These are phyloP conservation scores for Aphanocladium album DNA, from an alignment of 2,329 filamentous ascomycete species.

Conservation along the genomic window DNA sequence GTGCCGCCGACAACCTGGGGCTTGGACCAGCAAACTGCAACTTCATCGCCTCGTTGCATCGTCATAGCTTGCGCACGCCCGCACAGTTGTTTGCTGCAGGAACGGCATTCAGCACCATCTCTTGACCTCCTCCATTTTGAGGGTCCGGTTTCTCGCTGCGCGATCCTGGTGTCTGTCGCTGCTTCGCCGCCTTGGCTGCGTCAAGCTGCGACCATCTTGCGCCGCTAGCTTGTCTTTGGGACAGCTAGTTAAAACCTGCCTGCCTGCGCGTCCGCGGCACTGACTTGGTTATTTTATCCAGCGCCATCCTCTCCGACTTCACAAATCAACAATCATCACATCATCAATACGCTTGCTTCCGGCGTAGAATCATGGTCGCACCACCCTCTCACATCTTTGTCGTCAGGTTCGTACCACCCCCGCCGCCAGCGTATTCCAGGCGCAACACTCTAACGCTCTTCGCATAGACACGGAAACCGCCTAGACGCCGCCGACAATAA, in stretches of 20 bases:
- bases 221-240: background rate
- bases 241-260: background rate
- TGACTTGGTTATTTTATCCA: background rate
- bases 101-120: background rate
- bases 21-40: background rate
- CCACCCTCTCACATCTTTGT: slow-evolving; percentile 41
- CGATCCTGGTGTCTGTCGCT: background rate
- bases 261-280: background rate
- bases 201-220: background rate
- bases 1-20: background rate
- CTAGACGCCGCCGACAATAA: slow-evolving; percentile 91
- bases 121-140: background rate
- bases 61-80: background rate
- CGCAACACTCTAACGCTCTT: background rate
- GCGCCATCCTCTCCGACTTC: background rate
- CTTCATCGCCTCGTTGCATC: background rate
- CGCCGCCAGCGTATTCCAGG: slow-evolving; percentile 8
- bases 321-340: background rate
- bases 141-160: background rate
- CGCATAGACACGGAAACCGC: slow-evolving; percentile 74
- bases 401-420: slow-evolving; percentile 32
- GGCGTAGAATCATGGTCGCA: slow-evolving; percentile 30
- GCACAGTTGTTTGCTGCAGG: background rate
- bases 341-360: background rate
- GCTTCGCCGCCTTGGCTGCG: background rate